phyloP scores from a whole-genome alignment of 176 grass and related monocot genomes.

The Eleusine indica region DNA sequence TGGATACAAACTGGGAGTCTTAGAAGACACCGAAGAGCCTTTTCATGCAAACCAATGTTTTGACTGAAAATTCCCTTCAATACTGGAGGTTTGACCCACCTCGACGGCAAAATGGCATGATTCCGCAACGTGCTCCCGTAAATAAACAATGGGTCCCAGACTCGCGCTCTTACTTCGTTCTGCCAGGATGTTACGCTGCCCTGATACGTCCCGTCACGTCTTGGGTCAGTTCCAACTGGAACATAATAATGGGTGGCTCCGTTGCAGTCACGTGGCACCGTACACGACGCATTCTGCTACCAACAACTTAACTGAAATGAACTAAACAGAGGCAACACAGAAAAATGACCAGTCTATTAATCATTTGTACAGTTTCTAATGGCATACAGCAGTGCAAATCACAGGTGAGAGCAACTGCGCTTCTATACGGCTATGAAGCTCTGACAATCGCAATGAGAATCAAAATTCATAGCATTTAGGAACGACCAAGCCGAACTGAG shows the following conservation, averaged over 20 bases:
- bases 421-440: conserved; percentile 2
- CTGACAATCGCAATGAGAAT: conserved; percentile 8
- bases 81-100: conserved; percentile 1
- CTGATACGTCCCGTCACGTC: background rate
- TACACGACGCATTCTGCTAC: background rate
- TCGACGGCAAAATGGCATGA: background rate
- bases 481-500: conserved; percentile 36
- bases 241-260: background rate
- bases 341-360: conserved; percentile 40
- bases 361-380: conserved; percentile 51
- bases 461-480: conserved; percentile 12
- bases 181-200: background rate
- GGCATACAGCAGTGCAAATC: conserved; percentile 26
- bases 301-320: background rate
- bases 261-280: background rate
- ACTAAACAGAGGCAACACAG: background rate
- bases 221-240: background rate
- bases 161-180: no score
- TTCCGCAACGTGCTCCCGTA: background rate
- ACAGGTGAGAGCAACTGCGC: conserved; percentile 10
- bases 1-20: conserved; percentile 16
- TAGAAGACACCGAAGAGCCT: conserved; percentile 38
- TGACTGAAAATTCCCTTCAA: conserved; percentile 23
- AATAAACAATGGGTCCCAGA: background rate
- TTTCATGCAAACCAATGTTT: conserved; percentile 41